Evolutionary conservation across 257 asterid genomes (phyloP).

Genomic region (Lantana camara): DNA sequence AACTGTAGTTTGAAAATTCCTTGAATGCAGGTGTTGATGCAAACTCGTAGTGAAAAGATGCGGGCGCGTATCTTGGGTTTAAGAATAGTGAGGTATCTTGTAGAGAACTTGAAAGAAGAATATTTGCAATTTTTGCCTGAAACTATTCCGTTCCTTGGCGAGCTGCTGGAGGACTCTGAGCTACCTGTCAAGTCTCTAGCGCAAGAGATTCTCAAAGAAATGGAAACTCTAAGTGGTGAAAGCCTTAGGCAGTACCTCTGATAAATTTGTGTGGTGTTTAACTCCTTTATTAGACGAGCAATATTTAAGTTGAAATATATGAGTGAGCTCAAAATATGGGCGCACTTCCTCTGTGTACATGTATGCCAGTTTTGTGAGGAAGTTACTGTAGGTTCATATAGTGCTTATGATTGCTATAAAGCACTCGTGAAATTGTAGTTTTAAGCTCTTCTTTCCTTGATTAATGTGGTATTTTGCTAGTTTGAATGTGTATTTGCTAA

Average conservation of each 20-base stretch:
- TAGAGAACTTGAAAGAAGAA: conserved; percentile 86
- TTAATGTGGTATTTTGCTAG: too few species aligned
- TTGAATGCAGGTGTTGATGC: conserved; percentile 79
- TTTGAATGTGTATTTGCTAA: too few species aligned
- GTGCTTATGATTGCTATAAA: too few species aligned
- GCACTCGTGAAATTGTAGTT: too few species aligned
- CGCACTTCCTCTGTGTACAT: not conserved
- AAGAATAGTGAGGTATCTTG: conserved; percentile 59
- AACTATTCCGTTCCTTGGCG: conserved; percentile 88
- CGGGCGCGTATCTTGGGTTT: conserved; percentile 80
- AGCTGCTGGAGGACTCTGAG: conserved; percentile 84
- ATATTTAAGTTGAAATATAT: not conserved
- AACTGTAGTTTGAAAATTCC: not conserved
- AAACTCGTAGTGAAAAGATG: conserved; percentile 78
- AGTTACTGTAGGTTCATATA: not conserved
- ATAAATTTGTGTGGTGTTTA: not conserved
- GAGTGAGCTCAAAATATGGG: not conserved
- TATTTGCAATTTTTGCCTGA: conserved; percentile 73
- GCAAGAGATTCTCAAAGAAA: conserved; percentile 76
- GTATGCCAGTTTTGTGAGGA: conserved; percentile 7
- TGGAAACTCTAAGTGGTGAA: conserved; percentile 85
- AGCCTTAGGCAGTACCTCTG: conserved; percentile 80
- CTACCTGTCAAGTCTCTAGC: conserved; percentile 79
- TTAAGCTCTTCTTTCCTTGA: too few species aligned
- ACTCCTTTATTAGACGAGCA: not conserved